Evolutionary conservation across 2,329 filamentous ascomycete species (phyloP), one percentile per base, ranked within the genome.

Genomic region (Ascosphaera aggregata): DNA sequence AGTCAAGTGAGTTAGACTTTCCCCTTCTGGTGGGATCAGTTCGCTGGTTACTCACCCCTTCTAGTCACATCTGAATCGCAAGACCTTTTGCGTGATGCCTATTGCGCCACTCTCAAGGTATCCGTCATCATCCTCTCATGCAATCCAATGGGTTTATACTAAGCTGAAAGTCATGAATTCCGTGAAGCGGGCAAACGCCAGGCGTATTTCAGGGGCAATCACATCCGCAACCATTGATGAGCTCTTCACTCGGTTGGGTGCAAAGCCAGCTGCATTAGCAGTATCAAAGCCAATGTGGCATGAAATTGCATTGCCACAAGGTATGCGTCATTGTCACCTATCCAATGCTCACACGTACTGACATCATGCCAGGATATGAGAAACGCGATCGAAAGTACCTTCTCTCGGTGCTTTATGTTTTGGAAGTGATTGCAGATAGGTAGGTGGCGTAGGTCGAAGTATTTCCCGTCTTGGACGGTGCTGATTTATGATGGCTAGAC

Each of bases 241-340:
- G 4, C 54, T 81, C 9, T 76, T 85, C 43, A 53, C 54, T 38
- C 57, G 56, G 13, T 50, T 82, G 4, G 75, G 76, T 2, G 73
- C 71, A 32, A 54, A 40, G 1, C 57, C 59, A 2, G 57, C 62
- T 24, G 62, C 65, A 31, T 54, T 68, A 13, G 54, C 52, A 35
- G 22, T 51, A 20, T 47, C 51, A 18, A 44, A 52, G 4, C 32
- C 44, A 15, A 43, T 58, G 32, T 24, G 47, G 4, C 51, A 55
- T 34, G 47, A 38, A 15, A 42, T 47, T 37, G 46, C 43, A 35
- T 48, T 47, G 4, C 46, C 48, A 24, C 51, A 51, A 36, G 18
- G 43, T 44, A 36, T 39, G 38, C 15, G 9, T 16, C 11, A 4
- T 11, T 37, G 9, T 36, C 41, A 39, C 27, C 2, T 30, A 31